Evolutionary conservation across 139 green algal genomes (phyloP), one percentile per base, ranked within the genome.

Genomic region (Coelastrella sp.): DNA sequence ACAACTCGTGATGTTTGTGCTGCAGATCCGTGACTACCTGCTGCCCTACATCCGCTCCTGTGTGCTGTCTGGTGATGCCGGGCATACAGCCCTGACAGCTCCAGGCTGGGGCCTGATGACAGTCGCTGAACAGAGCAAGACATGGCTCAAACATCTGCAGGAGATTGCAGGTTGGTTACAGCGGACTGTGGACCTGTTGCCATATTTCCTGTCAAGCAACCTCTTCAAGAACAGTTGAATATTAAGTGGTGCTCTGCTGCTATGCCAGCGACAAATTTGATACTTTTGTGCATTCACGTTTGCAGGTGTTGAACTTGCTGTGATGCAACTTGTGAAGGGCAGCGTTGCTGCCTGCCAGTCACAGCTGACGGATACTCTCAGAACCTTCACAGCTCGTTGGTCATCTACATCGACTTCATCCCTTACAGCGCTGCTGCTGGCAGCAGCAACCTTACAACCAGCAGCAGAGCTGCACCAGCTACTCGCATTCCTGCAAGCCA

Each of bases 11-110:
- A 32, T 76, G 3, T 3, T 47, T n/a, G 17, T 5, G 19, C 60
- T 75, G 64, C 82, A 87, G 82, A 65, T 78, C 0, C 82, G 82
- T n/a, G 82, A 87, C 82, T 73, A 79, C 64, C 19, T 87, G 82
- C 11, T 87, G 82, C 82, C 82, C 2, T 87, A 87, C 7, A 47
- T 78, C 14, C 82, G 57, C 13, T 64, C 82, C 14, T 87, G 82
- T 71, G n/a, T 87, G 64, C 14, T 87, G 13, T 32, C 22, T 22
- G 82, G 82, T 56, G 54, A 54, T 54, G 14, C 82, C 3, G 82
- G 82, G 56, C 5, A 87, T 54, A 13, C 23, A 11, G 82, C 82
- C 8, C 65, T 87, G 64, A 68, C 74, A 54, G 82, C 61, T 6
- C 64, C 64, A 32, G 82, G 74, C 23, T 57, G 74, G 58, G 82